phyloP scores from a whole-genome alignment of 768 basidiomycete species.

The Hypholoma sublateritium region DNA sequence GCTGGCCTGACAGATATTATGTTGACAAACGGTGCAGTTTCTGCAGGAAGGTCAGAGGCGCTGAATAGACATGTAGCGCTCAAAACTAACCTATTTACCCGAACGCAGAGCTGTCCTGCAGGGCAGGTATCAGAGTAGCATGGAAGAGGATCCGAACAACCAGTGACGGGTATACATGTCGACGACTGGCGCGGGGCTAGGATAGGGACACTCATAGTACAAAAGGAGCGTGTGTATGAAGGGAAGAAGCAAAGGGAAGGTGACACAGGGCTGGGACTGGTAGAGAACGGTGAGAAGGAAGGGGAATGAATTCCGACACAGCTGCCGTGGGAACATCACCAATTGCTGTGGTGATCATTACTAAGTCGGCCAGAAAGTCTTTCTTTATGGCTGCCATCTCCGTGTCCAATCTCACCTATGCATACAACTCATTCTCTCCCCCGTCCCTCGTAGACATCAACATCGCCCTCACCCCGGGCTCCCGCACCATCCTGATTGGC shows the following conservation, averaged over 20 bases:
- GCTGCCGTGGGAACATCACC: constrained; percentile 5
- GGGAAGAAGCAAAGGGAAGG: constrained; percentile 21
- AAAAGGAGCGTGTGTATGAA: constrained; percentile 31
- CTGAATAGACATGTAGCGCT: constrained; percentile 1
- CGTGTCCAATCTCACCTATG: constrained; percentile 56
- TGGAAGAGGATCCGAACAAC: constrained; percentile 46
- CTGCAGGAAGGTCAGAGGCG: constrained; percentile 33
- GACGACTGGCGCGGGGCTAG: constrained; percentile 37
- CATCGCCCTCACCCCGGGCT: constrained; percentile 69
- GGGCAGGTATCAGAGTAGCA: constrained; percentile 50
- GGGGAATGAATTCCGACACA: constrained; percentile 2
- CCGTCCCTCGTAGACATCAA: constrained; percentile 66
- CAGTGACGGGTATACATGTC: constrained; percentile 36
- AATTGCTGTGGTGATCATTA: background rate
- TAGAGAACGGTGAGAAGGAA: constrained; percentile 14
- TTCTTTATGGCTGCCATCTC: constrained; percentile 34
- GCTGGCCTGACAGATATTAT: constrained; percentile 48
- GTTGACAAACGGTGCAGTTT: constrained; percentile 55
- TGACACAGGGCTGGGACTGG: constrained; percentile 14
- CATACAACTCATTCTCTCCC: constrained; percentile 39
- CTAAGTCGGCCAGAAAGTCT: background rate
- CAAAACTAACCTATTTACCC: constrained; percentile 53
- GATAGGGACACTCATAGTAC: constrained; percentile 36
- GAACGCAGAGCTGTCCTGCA: constrained; percentile 53
- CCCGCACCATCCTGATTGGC: constrained; percentile 84